Evolutionary conservation across 129 eudicot species (phyloP).

Genomic region (Glebionis coronaria): DNA sequence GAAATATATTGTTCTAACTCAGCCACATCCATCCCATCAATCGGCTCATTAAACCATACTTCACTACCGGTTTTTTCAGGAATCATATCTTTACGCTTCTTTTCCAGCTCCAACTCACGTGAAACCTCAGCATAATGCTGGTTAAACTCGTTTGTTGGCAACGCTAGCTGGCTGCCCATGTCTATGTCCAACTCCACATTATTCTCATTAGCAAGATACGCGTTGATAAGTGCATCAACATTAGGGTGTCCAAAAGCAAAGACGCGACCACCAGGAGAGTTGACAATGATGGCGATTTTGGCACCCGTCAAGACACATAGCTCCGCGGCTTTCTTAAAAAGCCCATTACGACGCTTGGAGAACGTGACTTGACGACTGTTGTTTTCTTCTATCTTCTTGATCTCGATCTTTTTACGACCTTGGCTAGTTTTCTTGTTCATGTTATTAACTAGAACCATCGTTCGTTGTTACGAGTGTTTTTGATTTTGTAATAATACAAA

Average conservation of each 20-base stretch:
- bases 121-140: conserved; percentile 4
- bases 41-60: background rate
- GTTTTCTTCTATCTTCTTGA: conserved; percentile 24
- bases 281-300: conserved; percentile 29
- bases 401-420: conserved; percentile 27
- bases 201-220: conserved; percentile 14
- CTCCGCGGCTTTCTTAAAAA: conserved; percentile 43
- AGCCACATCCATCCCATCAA: too few species aligned
- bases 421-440: conserved; percentile 8
- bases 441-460: background rate
- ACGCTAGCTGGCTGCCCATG: background rate
- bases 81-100: conserved; percentile 7
- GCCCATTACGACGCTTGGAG: conserved; percentile 36
- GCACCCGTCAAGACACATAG: conserved; percentile 36
- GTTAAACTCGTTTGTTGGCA: background rate
- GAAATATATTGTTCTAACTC: conserved; percentile 11
- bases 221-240: conserved; percentile 14
- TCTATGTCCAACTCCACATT: too few species aligned
- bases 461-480: too few species aligned
- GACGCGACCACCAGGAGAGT: conserved; percentile 34
- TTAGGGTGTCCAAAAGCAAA: too few species aligned
- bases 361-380: conserved; percentile 36
- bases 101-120: conserved; percentile 15
- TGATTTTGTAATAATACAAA: too few species aligned
- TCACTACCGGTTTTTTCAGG: background rate